Conservation (phyloP, 805 yeast species). For the Myxozyma neotropica region DNA sequence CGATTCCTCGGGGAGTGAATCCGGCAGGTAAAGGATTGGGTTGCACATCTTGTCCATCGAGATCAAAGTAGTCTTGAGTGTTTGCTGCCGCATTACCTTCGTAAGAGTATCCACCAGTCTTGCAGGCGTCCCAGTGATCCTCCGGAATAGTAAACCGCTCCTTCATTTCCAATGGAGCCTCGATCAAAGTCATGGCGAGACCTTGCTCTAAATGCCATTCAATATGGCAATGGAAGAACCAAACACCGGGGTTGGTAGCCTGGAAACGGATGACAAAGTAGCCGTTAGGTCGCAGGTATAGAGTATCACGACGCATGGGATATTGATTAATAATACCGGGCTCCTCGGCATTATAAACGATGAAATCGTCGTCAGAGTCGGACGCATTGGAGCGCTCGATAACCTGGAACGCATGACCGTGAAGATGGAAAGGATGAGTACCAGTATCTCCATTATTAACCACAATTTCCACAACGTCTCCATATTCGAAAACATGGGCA, state of each 20-base stretch:
- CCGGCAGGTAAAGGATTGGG: constrained; percentile 70
- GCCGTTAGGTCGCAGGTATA: constrained; percentile 79
- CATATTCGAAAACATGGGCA: constrained; percentile 66
- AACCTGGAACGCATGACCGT: constrained; percentile 89
- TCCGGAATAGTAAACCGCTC: constrained; percentile 61
- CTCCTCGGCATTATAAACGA: constrained; percentile 57
- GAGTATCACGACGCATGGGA: constrained; percentile 85
- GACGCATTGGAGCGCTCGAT: constrained; percentile 68
- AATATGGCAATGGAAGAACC: constrained; percentile 98
- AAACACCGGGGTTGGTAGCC: constrained; percentile 96
- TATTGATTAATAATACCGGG: constrained; percentile 59
- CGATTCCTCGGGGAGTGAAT: constrained; percentile 93
- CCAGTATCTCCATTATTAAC: constrained; percentile 88
- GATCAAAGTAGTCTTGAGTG: constrained; percentile 58
- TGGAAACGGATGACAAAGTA: constrained; percentile 82
- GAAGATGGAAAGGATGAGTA: constrained; percentile 96
- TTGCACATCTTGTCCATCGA: constrained; percentile 75
- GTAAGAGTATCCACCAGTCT: constrained; percentile 52
- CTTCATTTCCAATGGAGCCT: constrained; percentile 72
- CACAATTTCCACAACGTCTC: constrained; percentile 74
- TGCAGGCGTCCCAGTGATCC: constrained; percentile 60
- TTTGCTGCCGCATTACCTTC: constrained; percentile 92
- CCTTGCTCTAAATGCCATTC: constrained; percentile 99
- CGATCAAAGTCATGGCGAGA: constrained; percentile 75
- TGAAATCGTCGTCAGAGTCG: constrained; percentile 55